Base-by-base conservation (phyloP, 306 rosid genomes). In the Potentilla sterilis region DNA sequence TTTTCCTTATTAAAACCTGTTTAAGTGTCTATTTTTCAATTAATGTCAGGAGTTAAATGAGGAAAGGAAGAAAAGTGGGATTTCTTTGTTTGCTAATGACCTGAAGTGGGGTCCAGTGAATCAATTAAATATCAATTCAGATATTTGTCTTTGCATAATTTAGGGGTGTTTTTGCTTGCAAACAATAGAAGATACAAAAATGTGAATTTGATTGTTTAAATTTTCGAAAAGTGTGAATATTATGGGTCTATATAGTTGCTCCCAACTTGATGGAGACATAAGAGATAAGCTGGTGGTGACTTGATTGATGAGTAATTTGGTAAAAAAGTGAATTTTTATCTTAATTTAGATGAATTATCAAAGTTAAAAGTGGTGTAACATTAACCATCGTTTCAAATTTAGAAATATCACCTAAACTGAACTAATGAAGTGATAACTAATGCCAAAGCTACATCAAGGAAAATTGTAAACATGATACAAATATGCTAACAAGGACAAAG, bases 61-160 rank as follows among this genome's bases (percentile, higher is more conserved):
- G 42, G 21, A 62, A 62, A 62, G 11, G 41, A 52, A 35, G 3
- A 2, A 28, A 15, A 14, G 40, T 21, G 6, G 54, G 54, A 1
- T 58, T 70, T 37, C 40, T 37, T 70, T 38, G 61, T 61, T 49
- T 28, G 73, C 15, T 46, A 70, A 40, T 38, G 40, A 72, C 40
- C 32, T 16, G 44, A 58, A 6, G 32, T 44, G 58, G 59, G 70
- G 5, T 12, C 59, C 59, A 16, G 37, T 44, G 44, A 74, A 44
- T 18, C 55, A 18, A 61, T 44, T 9, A 4, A 18, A 57, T 5
- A 57, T 22, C 51, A 38, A 55, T 9, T 40, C 38, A 55, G 21
- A 28, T 73, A 55, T 16, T 73, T 73, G 35, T 74, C 34, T 37
- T 28, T 66, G 8, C 34, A 38, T 38, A 38, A 72, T 37, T 38